Base-by-base conservation (phyloP, 2,329 filamentous ascomycete species). In the Pezicula neosporulosa region DNA sequence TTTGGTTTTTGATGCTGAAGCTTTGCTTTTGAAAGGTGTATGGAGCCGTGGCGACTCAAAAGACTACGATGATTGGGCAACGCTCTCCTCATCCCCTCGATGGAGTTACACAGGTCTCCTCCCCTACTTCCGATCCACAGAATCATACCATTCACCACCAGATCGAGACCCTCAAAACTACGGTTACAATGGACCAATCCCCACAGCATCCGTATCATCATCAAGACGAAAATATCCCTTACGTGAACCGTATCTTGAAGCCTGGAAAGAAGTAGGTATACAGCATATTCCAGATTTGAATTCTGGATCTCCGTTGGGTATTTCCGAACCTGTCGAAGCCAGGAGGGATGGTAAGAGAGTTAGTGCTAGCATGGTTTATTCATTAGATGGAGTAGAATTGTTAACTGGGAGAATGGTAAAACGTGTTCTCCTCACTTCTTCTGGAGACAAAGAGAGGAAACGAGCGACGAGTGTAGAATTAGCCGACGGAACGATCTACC, bases 101-200 rank as follows among this genome's bases (percentile, higher is more conserved):
- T 81, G 77, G 70, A 70, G 70, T 54, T 76, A 76, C 48, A 59
- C 73, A 3, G 70, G 69, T 3, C 67, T 79, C 36, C 63, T 74
- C 16, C 72, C 72, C 3, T 80, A 75, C 62, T 68, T 77, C 47
- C 62, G 59, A 35, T 72, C 68, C 51, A 59, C 67, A 0, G 74
- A 77, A 52, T 59, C 59, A 13, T 65, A 66, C 37, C 30, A 52
- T 28, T 9, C 12, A 12, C 19, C 13, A 12, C 27, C 42, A n/a
- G 56, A 63, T 47, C 24, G 42, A 62, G 0, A 46, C 6, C 24
- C 24, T 24, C 24, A 54, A 4, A 48, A 60, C 6, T 63, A 70
- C 50, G 67, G 68, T 6, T 49, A 49, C 21, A 48, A 62, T 10
- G 64, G 67, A 3, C 62, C 62, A 0, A 65, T 70, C 13, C 62